phyloP scores from a whole-genome alignment of 176 grass and related monocot genomes.

The Ensete ventricosum region DNA sequence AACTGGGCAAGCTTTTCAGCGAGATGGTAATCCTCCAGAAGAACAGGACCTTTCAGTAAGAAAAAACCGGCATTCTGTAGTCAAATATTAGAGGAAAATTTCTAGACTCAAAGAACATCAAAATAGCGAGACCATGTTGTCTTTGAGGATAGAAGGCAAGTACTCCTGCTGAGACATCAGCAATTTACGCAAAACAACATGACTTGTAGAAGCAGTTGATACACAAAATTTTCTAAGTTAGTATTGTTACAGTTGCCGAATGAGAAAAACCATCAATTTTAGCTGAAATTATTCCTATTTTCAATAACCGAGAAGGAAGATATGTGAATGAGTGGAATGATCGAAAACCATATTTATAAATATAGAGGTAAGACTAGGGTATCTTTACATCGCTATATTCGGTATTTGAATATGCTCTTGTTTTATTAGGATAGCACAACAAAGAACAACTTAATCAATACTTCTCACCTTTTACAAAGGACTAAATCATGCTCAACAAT shows the following conservation, averaged over 20 bases:
- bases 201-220: background rate
- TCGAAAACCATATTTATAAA: background rate
- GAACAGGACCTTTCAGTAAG: constrained; percentile 53
- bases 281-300: background rate
- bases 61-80: background rate
- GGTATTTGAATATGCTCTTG: too few relatives aligned
- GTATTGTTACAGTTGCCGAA: background rate
- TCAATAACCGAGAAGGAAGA: background rate
- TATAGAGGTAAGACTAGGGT: too few relatives aligned
- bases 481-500: too few relatives aligned
- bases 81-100: background rate
- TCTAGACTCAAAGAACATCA: background rate
- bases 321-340: background rate
- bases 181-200: background rate
- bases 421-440: background rate
- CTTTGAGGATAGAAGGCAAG: background rate
- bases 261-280: background rate
- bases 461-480: background rate
- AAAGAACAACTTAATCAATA: background rate
- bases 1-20: constrained; percentile 91
- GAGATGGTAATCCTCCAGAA: constrained; percentile 95
- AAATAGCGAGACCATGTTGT: background rate
- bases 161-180: background rate
- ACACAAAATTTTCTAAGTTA: background rate
- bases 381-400: too few relatives aligned